Conservation (phyloP, 305 asterid genomes). For the Lippia alba region DNA sequence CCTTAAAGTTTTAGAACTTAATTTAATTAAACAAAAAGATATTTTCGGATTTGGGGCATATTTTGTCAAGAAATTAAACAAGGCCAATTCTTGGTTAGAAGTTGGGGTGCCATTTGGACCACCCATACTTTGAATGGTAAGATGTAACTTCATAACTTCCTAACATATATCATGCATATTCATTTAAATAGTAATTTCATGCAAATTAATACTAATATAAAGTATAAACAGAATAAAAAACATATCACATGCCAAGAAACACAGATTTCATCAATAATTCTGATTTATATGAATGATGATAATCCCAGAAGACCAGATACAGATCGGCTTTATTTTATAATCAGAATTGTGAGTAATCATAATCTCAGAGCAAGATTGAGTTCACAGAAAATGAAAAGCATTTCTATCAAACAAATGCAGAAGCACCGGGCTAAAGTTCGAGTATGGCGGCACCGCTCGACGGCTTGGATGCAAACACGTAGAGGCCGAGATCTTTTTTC, state of each 20-base stretch:
- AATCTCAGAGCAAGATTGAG: conserved; percentile 7
- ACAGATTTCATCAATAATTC: not conserved
- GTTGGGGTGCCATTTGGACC: conserved; percentile 39
- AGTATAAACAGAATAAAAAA: too few species aligned
- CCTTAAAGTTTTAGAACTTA: not conserved
- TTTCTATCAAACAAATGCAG: conserved; percentile 1
- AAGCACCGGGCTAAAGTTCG: conserved; percentile 41
- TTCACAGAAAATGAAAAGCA: not conserved
- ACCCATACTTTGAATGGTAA: conserved; percentile 24
- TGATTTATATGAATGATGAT: too few species aligned
- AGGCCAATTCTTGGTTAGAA: conserved; percentile 24
- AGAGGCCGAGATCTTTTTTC: conserved; percentile 69
- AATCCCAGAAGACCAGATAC: not conserved
- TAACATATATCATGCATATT: not conserved
- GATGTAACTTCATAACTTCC: not conserved
- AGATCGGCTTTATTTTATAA: conserved; percentile 26
- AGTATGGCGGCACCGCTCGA: conserved; percentile 95
- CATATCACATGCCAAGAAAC: not conserved
- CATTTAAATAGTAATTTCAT: not conserved
- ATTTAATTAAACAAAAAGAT: not conserved
- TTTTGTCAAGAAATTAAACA: conserved; percentile 2
- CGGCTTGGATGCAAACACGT: conserved; percentile 88
- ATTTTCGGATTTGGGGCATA: not conserved
- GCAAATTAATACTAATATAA: too few species aligned
- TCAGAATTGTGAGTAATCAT: conserved; percentile 6